Percentiles rank a stretch among this genome's conserved stretches.
Evolutionary conservation across 768 basidiomycete genomes (phyloP).

Genomic region (Multifurca ochricompacta): DNA sequence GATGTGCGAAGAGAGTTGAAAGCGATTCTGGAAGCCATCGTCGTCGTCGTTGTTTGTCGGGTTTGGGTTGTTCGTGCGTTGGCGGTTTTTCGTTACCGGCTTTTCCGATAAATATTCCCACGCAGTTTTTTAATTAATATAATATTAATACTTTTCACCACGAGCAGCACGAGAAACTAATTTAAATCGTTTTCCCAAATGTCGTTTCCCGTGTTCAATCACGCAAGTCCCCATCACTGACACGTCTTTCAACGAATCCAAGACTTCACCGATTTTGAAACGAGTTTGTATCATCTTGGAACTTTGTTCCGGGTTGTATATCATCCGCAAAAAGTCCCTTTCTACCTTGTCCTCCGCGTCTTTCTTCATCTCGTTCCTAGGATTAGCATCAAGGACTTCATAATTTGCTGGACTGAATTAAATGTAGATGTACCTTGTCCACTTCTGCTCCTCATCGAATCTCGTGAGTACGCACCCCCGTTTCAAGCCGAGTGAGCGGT

Average conservation of each 20-base stretch:
- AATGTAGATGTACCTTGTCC: too few species aligned
- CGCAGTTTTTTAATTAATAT: too few species aligned
- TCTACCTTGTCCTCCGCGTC: too few species aligned
- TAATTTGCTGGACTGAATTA: neutral
- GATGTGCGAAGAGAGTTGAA: slow-evolving; percentile 23
- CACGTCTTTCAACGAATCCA: neutral
- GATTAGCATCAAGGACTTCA: too few species aligned
- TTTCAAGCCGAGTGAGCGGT: neutral
- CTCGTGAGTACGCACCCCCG: neutral
- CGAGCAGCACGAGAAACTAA: too few species aligned
- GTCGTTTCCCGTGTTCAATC: neutral
- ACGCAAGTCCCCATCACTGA: neutral
- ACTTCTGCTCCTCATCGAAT: too few species aligned
- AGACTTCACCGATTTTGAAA: neutral
- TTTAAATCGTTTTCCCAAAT: neutral
- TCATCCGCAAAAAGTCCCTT: neutral
- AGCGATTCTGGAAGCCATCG: slow-evolving; percentile 28
- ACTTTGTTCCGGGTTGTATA: neutral
- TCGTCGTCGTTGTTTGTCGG: slow-evolving; percentile 8
- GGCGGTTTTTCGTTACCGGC: neutral
- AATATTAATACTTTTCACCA: too few species aligned
- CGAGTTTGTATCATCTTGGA: too few species aligned
- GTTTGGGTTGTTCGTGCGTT: slow-evolving; percentile 10
- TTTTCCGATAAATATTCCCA: slow-evolving; percentile 1
- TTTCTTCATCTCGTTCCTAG: too few species aligned